Evolutionary conservation across 2,329 filamentous ascomycete genomes (phyloP).

Genomic region (Orbilia quercus): DNA sequence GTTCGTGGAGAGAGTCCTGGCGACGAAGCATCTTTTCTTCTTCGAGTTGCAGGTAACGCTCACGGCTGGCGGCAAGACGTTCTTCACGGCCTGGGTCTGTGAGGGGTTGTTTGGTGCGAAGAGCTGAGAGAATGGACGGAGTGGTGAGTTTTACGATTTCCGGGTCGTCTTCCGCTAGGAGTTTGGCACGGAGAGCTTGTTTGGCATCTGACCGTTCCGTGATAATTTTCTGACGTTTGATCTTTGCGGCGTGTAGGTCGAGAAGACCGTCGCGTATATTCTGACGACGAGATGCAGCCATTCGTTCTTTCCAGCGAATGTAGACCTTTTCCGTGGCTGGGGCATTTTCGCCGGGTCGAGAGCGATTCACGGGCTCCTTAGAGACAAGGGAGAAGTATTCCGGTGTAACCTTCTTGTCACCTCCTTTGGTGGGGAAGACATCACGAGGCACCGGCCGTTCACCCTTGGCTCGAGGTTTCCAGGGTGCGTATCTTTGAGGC

Average conservation of each 20-base stretch:
- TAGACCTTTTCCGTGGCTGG: slow-evolving; percentile 60
- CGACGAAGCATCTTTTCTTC: slow-evolving; percentile 71
- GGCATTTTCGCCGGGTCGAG: slow-evolving; percentile 62
- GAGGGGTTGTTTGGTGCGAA: slow-evolving; percentile 67
- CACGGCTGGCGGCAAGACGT: slow-evolving; percentile 61
- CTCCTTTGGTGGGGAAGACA: slow-evolving; percentile 29
- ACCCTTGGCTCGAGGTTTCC: slow-evolving; percentile 42
- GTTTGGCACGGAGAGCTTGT: slow-evolving; percentile 66
- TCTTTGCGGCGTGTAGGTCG: slow-evolving; percentile 76
- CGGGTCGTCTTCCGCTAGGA: slow-evolving; percentile 74
- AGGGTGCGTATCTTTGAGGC: slow-evolving; percentile 45
- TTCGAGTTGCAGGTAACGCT: slow-evolving; percentile 61
- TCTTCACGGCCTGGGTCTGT: slow-evolving; percentile 73
- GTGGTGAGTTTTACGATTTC: slow-evolving; percentile 82
- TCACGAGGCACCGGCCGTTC: slow-evolving; percentile 44
- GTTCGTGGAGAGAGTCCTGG: slow-evolving; percentile 79
- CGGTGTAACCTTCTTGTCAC: slow-evolving; percentile 32
- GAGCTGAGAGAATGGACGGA: slow-evolving; percentile 70
- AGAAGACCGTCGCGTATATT: slow-evolving; percentile 78
- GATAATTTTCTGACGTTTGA: slow-evolving; percentile 63
- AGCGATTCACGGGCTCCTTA: slow-evolving; percentile 61
- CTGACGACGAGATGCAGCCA: slow-evolving; percentile 77
- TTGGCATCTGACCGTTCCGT: slow-evolving; percentile 65
- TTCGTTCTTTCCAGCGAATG: slow-evolving; percentile 74
- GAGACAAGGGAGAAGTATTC: slow-evolving; percentile 52